A percentile compares a stretch with the other conserved stretches of the same genome.
Evolutionary conservation across 345 rosid genomes (phyloP).

Genomic region (Salix suchowensis): DNA sequence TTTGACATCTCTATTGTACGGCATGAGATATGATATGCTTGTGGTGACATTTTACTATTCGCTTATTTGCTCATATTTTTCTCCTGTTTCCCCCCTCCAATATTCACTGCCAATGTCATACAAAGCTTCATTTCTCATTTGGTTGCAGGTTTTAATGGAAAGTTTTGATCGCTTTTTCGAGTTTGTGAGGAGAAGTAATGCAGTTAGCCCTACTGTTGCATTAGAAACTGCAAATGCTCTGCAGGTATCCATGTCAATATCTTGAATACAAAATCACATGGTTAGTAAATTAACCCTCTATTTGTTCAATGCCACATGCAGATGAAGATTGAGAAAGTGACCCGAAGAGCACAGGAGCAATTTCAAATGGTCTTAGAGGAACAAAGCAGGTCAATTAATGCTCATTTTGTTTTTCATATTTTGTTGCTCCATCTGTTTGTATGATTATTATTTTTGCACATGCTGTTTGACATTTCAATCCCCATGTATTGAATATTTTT

Average conservation of each 20-base stretch:
- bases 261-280: not conserved
- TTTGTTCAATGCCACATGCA: conserved; percentile 27
- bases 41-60: not conserved
- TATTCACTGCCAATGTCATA: not conserved
- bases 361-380: conserved; percentile 92
- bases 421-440: conserved; percentile 7
- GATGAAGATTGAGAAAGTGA: conserved; percentile 91
- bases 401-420: not conserved
- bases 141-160: conserved; percentile 73
- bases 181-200: conserved; percentile 90
- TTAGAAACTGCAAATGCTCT: conserved; percentile 93
- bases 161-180: conserved; percentile 85
- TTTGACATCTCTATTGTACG: no score
- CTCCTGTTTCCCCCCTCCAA: not conserved
- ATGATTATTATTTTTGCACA: not conserved
- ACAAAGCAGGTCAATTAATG: conserved; percentile 65
- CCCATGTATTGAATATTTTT: not conserved
- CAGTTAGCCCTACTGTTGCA: conserved; percentile 90
- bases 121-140: conserved; percentile 13
- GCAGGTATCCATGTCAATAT: conserved; percentile 63
- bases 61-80: conserved; percentile 2
- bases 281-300: conserved; percentile 11
- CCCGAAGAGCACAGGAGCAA: conserved; percentile 96
- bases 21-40: not conserved
- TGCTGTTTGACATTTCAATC: not conserved